Evolutionary conservation across 768 basidiomycete species (phyloP), one percentile per base, ranked within the genome.

Genomic region (Ramaria sp.): DNA sequence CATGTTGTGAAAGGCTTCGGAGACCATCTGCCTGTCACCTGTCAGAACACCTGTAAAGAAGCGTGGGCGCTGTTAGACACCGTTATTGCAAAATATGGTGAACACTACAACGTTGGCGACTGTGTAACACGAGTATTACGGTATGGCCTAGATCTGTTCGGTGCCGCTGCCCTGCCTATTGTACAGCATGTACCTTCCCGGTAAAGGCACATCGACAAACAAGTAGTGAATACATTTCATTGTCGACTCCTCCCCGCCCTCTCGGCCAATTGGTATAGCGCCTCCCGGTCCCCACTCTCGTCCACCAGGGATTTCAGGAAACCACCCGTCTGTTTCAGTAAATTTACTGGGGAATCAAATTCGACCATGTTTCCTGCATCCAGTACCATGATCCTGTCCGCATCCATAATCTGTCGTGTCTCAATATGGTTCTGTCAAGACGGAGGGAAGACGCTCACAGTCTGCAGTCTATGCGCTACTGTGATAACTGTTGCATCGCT

Each of bases 21-120:
- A 12, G 86, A 91, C 54, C 83, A 86, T 27, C 73, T 98, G 1
- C 95, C 95, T 15, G 65, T 76, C 20, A 75, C 83, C 3, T 99
- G 96, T 68, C 81, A 81, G 60, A 79, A 78, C 59, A 94, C 83
- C 34, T 84, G 85, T 62, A 71, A 76, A 61, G 87, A 94, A 63
- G 81, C 88, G 1, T 99, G 94, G 86, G 64, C 73, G 3, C 76
- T 98, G 31, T 83, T 98, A 61, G 90, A 97, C 62, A 70, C 68
- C 10, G 86, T 98, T 67, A 74, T 97, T 34, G 68, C 75, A 30
- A 89, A 87, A 65, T 89, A 88, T 67, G 90, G 89, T 20, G 75
- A 78, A 13, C 78, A 86, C 59, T 83, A 85, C 63, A 79, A 81
- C 50, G 78, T 91, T 37, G 81, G 88, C 2, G 96, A 99, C 65